phyloP scores from a whole-genome alignment of 306 rosid genomes.

The Cicer bijugum region DNA sequence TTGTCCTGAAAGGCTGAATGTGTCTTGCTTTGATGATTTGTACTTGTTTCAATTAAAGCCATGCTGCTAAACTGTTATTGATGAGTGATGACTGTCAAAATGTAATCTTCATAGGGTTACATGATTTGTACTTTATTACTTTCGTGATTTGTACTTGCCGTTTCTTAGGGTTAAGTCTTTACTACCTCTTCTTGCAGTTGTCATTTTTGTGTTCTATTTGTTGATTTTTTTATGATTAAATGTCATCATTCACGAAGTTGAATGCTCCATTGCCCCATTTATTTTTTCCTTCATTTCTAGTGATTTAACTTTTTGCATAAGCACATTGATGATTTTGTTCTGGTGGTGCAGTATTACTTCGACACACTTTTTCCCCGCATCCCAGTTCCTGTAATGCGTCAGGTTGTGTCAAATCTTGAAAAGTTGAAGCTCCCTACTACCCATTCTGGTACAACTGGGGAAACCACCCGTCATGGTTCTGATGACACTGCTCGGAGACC shows the following conservation, averaged over 20 bases:
- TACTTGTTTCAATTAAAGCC: not conserved
- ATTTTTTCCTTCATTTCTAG: not conserved
- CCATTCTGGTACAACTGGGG: conserved; percentile 86
- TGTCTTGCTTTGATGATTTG: not conserved
- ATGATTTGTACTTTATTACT: too few relatives aligned
- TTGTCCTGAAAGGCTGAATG: conserved; percentile 2
- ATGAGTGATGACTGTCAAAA: too few relatives aligned
- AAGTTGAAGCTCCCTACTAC: conserved; percentile 82
- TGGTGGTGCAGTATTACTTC: conserved; percentile 84
- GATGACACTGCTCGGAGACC: conserved; percentile 99
- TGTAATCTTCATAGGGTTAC: too few relatives aligned
- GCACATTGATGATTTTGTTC: conserved; percentile 46
- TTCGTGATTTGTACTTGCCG: not conserved
- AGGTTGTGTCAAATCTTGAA: conserved; percentile 76
- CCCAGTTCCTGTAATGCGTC: conserved; percentile 96
- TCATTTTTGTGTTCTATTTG: conserved; percentile 20
- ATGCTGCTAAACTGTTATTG: too few relatives aligned
- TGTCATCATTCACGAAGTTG: conserved; percentile 5
- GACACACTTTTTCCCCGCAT: conserved; percentile 98
- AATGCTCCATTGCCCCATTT: conserved; percentile 22
- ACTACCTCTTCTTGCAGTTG: not conserved
- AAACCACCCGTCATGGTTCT: conserved; percentile 82
- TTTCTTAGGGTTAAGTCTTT: conserved; percentile 23
- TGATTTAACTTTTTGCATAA: conserved; percentile 27
- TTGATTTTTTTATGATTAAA: conserved; percentile 27